A percentile compares a stretch with the other conserved stretches of the same genome.
Conservation (phyloP, 192 early-diverging fungal genomes). For the Lunasporangiospora selenospora region DNA sequence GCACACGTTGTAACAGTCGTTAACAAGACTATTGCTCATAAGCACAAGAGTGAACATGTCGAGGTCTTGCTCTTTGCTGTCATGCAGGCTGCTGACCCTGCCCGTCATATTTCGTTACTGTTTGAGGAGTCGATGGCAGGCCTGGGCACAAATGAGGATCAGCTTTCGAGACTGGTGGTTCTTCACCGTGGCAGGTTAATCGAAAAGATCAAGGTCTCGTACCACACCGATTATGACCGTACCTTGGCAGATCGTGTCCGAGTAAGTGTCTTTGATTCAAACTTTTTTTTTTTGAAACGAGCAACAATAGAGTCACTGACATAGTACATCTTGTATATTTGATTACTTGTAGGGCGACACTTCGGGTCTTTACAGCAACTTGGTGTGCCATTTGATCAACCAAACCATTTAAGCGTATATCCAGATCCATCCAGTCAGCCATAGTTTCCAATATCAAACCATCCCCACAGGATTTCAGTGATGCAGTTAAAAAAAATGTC, state of each 20-base stretch:
- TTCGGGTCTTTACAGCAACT: constrained; percentile 35
- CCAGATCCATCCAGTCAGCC: no score
- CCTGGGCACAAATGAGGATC: constrained; percentile 44
- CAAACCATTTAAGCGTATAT: constrained; percentile 49
- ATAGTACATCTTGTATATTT: not conserved
- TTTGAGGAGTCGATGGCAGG: constrained; percentile 40
- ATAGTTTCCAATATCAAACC: no score
- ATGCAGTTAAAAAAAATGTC: no score
- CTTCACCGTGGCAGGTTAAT: constrained; percentile 37
- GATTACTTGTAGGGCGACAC: constrained; percentile 29
- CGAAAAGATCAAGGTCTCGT: constrained; percentile 39
- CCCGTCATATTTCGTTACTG: constrained; percentile 27
- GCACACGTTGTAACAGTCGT: constrained; percentile 27
- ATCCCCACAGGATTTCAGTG: no score
- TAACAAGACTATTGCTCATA: constrained; percentile 12
- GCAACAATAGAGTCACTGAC: not conserved
- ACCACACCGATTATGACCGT: constrained; percentile 30
- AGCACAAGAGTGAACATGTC: constrained; percentile 22
- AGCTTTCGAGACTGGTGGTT: constrained; percentile 40
- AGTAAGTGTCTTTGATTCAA: constrained; percentile 2
- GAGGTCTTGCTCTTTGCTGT: constrained; percentile 27
- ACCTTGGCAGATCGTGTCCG: constrained; percentile 42
- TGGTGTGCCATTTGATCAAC: constrained; percentile 47
- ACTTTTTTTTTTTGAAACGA: not conserved
- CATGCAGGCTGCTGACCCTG: constrained; percentile 38